phyloP scores from a whole-genome alignment of 306 rosid species.

The Inga leiocalycina region DNA sequence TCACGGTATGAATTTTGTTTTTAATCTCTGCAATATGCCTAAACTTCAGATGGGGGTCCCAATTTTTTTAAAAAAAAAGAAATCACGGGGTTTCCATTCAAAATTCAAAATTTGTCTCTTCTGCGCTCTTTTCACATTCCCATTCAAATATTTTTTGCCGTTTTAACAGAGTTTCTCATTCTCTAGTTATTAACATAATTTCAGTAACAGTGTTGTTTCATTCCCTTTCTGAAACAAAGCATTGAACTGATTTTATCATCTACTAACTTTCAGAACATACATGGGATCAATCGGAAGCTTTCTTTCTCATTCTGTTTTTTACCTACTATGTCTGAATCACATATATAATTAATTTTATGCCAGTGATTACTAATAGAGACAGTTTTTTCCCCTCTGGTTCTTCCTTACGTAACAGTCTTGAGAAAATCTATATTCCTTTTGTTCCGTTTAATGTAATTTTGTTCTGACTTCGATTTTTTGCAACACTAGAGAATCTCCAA shows the following conservation, averaged over 20 bases:
- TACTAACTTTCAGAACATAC: background rate
- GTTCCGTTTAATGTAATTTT: background rate
- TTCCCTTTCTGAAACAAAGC: background rate
- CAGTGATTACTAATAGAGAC: background rate
- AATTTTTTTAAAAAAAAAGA: background rate
- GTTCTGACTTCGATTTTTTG: too few species aligned
- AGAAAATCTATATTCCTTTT: background rate
- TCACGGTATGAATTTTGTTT: background rate
- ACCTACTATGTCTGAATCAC: background rate
- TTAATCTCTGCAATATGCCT: conserved; percentile 17
- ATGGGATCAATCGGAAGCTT: background rate
- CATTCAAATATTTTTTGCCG: background rate
- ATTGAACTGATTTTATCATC: background rate
- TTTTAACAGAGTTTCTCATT: background rate
- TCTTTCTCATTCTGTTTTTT: background rate
- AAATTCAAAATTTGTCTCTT: conserved; percentile 14
- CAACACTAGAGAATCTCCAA: too few species aligned
- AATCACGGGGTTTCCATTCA: conserved; percentile 21
- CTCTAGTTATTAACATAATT: background rate
- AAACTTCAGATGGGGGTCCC: conserved; percentile 31
- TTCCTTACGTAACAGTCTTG: conserved; percentile 1
- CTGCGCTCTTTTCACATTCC: background rate
- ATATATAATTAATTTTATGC: background rate
- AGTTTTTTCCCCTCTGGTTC: background rate
- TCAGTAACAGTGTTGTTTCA: background rate